Evolutionary conservation across 805 yeast species (phyloP).

Genomic region (Sugiyamaella lignohabitans): DNA sequence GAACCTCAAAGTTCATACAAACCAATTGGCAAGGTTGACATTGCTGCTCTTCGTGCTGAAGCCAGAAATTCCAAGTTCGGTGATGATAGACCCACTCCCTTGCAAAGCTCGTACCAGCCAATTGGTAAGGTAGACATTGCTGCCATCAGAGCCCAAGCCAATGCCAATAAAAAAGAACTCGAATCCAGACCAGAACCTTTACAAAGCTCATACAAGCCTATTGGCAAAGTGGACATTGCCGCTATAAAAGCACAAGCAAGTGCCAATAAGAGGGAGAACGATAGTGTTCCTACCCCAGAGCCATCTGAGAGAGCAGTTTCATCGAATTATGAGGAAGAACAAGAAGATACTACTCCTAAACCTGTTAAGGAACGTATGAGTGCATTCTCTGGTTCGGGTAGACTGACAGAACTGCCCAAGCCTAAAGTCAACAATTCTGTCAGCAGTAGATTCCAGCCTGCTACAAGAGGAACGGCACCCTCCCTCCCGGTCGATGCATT

Average conservation of each 20-base stretch:
- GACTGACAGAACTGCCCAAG: constrained; percentile 58
- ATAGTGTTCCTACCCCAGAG: background rate
- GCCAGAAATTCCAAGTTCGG: constrained; percentile 33
- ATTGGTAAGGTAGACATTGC: constrained; percentile 53
- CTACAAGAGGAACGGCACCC: constrained; percentile 34
- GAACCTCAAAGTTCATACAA: constrained; percentile 41
- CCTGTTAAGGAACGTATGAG: constrained; percentile 28
- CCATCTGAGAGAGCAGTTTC: constrained; percentile 20
- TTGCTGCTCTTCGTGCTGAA: constrained; percentile 38
- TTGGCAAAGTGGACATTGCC: constrained; percentile 52
- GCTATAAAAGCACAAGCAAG: constrained; percentile 36
- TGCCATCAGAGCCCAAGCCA: constrained; percentile 36
- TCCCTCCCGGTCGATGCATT: constrained; percentile 18
- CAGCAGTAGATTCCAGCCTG: constrained; percentile 26
- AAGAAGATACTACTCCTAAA: constrained; percentile 24
- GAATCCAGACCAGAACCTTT: constrained; percentile 2
- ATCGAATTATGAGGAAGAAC: constrained; percentile 8
- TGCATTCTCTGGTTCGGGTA: constrained; percentile 38
- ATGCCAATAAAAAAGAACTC: background rate
- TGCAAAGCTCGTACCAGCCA: constrained; percentile 50
- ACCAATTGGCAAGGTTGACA: constrained; percentile 57
- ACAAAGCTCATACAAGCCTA: constrained; percentile 49
- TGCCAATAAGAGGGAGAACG: background rate
- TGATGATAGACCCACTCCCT: constrained; percentile 30
- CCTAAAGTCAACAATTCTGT: constrained; percentile 40